A percentile compares a stretch with the other conserved stretches of the same genome.
Conservation (phyloP, 1,284 basidiomycete species). For the Puccinia polysora region DNA sequence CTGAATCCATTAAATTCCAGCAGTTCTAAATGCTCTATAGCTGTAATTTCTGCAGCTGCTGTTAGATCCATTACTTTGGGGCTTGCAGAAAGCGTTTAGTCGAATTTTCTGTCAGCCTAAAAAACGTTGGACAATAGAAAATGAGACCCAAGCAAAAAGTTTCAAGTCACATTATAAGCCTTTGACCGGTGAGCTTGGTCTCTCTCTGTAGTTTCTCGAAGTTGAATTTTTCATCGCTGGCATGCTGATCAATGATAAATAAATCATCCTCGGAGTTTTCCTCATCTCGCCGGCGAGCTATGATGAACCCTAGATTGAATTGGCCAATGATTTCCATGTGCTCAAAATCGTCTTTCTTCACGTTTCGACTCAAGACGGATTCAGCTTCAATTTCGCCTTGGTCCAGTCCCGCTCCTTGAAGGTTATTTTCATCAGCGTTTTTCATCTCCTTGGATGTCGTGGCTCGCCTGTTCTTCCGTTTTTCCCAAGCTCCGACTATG, state of each 20-base stretch:
- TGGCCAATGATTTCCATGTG: conserved; percentile 83
- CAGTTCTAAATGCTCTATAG: conserved; percentile 76
- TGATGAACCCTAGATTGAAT: conserved; percentile 94
- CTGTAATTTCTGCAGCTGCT: conserved; percentile 82
- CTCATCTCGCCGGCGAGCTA: conserved; percentile 62
- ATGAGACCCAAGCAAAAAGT: conserved; percentile 7
- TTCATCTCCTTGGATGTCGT: not conserved
- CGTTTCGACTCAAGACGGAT: conserved; percentile 73
- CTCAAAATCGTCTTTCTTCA: conserved; percentile 78
- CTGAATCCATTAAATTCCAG: conserved; percentile 86
- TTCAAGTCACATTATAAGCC: conserved; percentile 66
- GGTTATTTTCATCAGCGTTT: not conserved
- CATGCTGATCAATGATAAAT: conserved; percentile 85
- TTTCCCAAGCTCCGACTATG: conserved; percentile 22
- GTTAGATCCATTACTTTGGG: conserved; percentile 75
- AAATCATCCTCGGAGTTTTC: conserved; percentile 54
- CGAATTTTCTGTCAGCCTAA: no score
- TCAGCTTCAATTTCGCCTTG: conserved; percentile 63
- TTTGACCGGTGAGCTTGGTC: conserved; percentile 81
- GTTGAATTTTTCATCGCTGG: conserved; percentile 91
- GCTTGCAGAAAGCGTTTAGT: conserved; percentile 56
- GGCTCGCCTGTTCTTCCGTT: not conserved
- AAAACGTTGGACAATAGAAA: no score
- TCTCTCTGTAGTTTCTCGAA: conserved; percentile 87
- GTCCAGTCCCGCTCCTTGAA: conserved; percentile 58